phyloP scores from a whole-genome alignment of 2,329 filamentous ascomycete genomes.

The Xylaria sp. region DNA sequence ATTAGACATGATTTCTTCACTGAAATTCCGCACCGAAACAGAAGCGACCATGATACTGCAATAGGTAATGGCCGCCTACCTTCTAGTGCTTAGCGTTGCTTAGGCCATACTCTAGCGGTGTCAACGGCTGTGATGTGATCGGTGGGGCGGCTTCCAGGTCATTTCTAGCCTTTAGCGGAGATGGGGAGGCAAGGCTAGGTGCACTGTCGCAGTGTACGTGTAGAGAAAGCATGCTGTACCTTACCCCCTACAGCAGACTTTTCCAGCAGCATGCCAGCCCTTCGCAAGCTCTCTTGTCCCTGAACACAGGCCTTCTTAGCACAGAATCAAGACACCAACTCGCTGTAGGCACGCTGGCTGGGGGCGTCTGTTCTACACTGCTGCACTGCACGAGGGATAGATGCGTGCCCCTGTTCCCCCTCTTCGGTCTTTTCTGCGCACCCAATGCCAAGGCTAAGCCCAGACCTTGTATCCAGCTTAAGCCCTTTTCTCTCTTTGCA shows the following conservation, averaged over 20 bases:
- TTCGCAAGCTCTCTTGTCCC: conserved; percentile 7
- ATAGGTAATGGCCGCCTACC: conserved; percentile 27
- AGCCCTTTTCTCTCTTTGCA: conserved; percentile 37
- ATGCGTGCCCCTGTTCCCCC: conserved; percentile 16
- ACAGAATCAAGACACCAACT: neutral
- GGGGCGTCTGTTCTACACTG: neutral
- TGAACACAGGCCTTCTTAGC: neutral
- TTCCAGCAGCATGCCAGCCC: conserved; percentile 21
- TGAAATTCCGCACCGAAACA: conserved; percentile 24
- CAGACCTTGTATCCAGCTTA: conserved; percentile 33
- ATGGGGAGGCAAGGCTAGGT: conserved; percentile 11
- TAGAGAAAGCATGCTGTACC: neutral
- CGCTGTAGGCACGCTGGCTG: conserved; percentile 2
- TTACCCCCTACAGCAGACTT: conserved; percentile 7
- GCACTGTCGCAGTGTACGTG: neutral
- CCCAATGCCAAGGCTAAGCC: conserved; percentile 34
- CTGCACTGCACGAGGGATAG: too few relatives aligned
- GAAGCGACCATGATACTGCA: conserved; percentile 16
- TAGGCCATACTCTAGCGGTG: conserved; percentile 11
- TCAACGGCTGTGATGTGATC: conserved; percentile 11
- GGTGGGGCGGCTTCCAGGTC: neutral
- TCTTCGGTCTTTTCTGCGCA: conserved; percentile 32
- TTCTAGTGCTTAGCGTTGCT: conserved; percentile 20
- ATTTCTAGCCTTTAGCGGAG: conserved; percentile 14
- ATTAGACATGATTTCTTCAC: conserved; percentile 28